Evolutionary conservation across 1,284 basidiomycete species (phyloP).

Genomic region (Leccinum brunneo-olivaceum): DNA sequence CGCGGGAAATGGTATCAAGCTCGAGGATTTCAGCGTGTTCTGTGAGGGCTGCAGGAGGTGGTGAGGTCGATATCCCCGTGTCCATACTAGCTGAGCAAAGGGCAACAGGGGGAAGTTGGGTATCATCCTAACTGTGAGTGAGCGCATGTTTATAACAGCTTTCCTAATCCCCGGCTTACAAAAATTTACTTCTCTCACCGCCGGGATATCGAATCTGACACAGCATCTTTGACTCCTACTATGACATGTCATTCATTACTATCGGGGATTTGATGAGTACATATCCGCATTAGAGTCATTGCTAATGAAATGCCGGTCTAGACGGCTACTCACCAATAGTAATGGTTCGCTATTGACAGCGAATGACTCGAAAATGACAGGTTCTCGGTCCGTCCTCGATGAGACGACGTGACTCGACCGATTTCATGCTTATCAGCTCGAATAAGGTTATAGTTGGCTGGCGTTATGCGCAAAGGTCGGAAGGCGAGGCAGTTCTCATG

Average conservation of each 20-base stretch:
- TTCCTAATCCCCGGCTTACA: constrained; percentile 13
- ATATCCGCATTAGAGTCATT: not conserved
- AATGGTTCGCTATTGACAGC: not conserved
- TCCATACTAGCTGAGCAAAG: constrained; percentile 10
- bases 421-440: no score
- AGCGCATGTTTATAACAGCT: constrained; percentile 15
- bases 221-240: no score
- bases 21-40: constrained; percentile 22
- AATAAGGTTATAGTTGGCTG: no score
- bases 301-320: not conserved
- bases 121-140: not conserved
- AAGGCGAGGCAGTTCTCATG: no score
- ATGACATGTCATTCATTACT: no score
- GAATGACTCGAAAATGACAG: no score
- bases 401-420: no score
- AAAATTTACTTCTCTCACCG: no score
- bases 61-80: not conserved
- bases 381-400: no score
- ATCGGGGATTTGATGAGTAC: no score
- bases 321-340: not conserved
- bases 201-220: no score
- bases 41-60: not conserved
- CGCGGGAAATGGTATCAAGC: constrained; percentile 17
- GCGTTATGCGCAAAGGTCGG: no score
- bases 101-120: not conserved